Percentiles rank a stretch among this genome's conserved stretches.
Evolutionary conservation across 2,329 filamentous ascomycete genomes (phyloP).

Genomic region (Metarhizium humberi): DNA sequence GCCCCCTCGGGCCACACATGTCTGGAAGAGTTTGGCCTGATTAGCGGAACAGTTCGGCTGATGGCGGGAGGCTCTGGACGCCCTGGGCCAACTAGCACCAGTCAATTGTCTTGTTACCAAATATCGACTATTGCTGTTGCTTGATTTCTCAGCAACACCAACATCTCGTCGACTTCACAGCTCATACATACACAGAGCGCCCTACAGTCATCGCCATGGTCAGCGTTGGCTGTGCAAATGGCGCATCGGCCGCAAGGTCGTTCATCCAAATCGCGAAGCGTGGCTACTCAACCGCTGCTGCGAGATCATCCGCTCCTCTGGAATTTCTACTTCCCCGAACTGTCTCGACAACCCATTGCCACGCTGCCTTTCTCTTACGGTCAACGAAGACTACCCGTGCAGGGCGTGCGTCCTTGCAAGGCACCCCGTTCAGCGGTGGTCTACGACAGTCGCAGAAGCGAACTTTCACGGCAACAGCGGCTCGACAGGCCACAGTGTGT

Average conservation of each 20-base stretch:
- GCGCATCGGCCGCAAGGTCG: constrained; percentile 26
- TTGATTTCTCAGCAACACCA: constrained; percentile 9
- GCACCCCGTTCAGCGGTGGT: background rate
- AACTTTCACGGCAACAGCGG: constrained; percentile 28
- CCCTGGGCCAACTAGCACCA: background rate
- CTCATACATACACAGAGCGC: background rate
- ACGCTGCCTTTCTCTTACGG: background rate
- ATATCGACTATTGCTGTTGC: background rate
- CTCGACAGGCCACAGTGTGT: constrained; percentile 34
- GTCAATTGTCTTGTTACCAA: background rate
- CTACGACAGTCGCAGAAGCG: constrained; percentile 7
- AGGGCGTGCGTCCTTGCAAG: background rate
- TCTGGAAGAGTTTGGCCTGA: background rate
- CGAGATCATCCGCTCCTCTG: constrained; percentile 18
- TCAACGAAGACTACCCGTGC: background rate
- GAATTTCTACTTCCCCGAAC: constrained; percentile 31
- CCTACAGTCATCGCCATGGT: constrained; percentile 16
- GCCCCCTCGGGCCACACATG: background rate
- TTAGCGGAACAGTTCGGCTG: background rate
- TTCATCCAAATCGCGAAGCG: constrained; percentile 33
- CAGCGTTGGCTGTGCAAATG: constrained; percentile 24
- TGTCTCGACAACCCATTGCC: background rate
- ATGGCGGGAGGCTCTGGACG: background rate
- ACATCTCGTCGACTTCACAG: constrained; percentile 2
- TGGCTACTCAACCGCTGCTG: constrained; percentile 18